Evolutionary conservation across 495 filamentous ascomycete genomes (phyloP), one percentile per base, ranked within the genome.

Genomic region (Podospora bellae-mahoneyi): DNA sequence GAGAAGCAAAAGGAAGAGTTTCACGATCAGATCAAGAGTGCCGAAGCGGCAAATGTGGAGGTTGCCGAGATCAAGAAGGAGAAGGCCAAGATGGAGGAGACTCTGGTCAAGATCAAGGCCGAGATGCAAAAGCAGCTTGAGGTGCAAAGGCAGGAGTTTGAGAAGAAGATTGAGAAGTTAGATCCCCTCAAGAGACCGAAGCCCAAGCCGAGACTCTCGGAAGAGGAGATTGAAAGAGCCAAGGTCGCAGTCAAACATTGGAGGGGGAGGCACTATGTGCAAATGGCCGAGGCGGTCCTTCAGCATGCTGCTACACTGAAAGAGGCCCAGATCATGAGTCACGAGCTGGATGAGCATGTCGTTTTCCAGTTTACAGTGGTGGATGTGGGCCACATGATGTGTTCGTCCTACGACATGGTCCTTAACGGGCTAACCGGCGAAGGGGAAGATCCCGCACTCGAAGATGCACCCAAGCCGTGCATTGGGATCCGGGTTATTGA

Each of bases 301-400:
- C 92, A 96, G 71, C 87, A 96, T 78, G 94, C 94, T 7, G 88
- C 91, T 15, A 87, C 87, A 48, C 79, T 98, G 55, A 99, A 99
- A 77, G 95, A 99, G 76, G 96, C 94, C 4, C 95, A 99, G 76
- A 88, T 99, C 62, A 94, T 99, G 91, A 97, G 96, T 79, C 92
- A 97, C 67, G 92, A 93, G 69, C 91, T 99, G 85, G 93, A 95
- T 72, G 95, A 97, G 79, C 88, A 88, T 70, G 90, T 97, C 18
- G 91, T 94, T 44, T 99, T 99, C 79, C 95, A 99, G 78, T 98
- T 97, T 75, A 90, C 92, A 19, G 87, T 98, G 66, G 87, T 98
- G 30, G 93, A 96, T 68, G 83, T 90, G 72, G 95, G 95, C 2
- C 94, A 98, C 72, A 87, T 89, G 60, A 86, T 94, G 74, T 92